phyloP scores from a whole-genome alignment of 2,329 filamentous ascomycete species.

The Fusarium euwallaceae region DNA sequence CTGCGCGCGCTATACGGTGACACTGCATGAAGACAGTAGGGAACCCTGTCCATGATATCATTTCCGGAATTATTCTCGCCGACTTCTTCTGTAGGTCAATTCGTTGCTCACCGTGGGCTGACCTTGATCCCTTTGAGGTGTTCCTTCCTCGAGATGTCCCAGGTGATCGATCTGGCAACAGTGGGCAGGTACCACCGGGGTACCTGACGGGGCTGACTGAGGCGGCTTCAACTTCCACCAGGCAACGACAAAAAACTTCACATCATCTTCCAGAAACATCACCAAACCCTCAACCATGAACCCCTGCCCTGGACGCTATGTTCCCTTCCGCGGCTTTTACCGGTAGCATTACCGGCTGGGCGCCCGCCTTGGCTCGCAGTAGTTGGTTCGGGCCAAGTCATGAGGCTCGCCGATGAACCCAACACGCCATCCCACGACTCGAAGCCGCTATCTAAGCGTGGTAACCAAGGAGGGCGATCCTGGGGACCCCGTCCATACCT shows the following conservation, averaged over 20 bases:
- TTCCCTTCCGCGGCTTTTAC: constrained; percentile 1
- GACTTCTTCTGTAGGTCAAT: background rate
- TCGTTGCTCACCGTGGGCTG: background rate
- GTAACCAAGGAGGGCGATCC: constrained; percentile 36
- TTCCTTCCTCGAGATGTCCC: background rate
- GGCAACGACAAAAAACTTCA: background rate
- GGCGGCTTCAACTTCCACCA: background rate
- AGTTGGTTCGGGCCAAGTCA: constrained; percentile 8
- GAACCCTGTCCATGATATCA: constrained; percentile 37
- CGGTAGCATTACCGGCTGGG: background rate
- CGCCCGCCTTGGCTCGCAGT: background rate
- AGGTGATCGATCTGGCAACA: background rate
- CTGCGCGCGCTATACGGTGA: constrained; percentile 1
- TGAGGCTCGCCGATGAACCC: constrained; percentile 12
- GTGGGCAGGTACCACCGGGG: background rate
- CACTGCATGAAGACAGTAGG: constrained; percentile 20
- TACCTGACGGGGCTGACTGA: background rate
- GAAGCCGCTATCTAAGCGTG: constrained; percentile 13
- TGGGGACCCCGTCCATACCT: constrained; percentile 36
- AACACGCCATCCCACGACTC: constrained; percentile 22
- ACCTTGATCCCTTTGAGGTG: background rate
- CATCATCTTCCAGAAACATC: constrained; percentile 2
- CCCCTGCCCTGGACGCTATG: background rate
- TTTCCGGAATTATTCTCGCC: constrained; percentile 22
- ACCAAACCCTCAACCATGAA: background rate